Evolutionary conservation across 805 yeast species (phyloP), one percentile per base, ranked within the genome.

Genomic region (Candida coleopterorum): DNA sequence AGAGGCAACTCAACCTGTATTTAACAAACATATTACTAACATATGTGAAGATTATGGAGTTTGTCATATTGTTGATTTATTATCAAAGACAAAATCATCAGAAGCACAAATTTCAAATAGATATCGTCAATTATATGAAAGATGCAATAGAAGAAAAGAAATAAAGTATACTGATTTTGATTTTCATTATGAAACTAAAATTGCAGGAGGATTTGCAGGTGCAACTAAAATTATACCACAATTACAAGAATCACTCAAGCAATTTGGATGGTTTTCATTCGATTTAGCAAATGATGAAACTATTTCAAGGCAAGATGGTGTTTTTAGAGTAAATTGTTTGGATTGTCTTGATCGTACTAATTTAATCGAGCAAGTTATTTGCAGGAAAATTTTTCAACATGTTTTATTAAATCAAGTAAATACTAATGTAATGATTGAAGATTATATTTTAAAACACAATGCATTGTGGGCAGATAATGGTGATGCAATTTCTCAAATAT

Each of bases 261-360:
- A 78, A 40, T 86, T 86, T 59, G 96, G 95, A 1, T 93, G 84
- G 68, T 90, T 77, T 54, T 72, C 82, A 31, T 83, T 74, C 52
- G 94, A 89, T 55, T 66, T 76, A 2, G 59, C 60, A 9, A 67
- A 64, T 3, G 64, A 67, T 2, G 76, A 77, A 49, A 68, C 72
- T 2, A 62, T 83, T 1, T 74, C 84, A 14, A 82, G 85, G 50
- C 99, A 93, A 57, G 74, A 77, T 38, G 99, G 99, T 35, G 79
- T 88, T 8, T 90, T 94, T 56, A 69, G 98, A 47, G 85, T 94
- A 7, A 93, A 93, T 56, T 93, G 98, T 62, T 71, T 93, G 45
- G 98, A 57, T 39, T 93, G 98, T 61, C 68, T 93, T 35, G 98
- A 93, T 55, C 71, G 98, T 55, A 93, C 98, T 2, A 93, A 93